These are phyloP conservation scores for Viridothelium virens DNA, from an alignment of 495 filamentous ascomycete species.

Conservation along the genomic window DNA sequence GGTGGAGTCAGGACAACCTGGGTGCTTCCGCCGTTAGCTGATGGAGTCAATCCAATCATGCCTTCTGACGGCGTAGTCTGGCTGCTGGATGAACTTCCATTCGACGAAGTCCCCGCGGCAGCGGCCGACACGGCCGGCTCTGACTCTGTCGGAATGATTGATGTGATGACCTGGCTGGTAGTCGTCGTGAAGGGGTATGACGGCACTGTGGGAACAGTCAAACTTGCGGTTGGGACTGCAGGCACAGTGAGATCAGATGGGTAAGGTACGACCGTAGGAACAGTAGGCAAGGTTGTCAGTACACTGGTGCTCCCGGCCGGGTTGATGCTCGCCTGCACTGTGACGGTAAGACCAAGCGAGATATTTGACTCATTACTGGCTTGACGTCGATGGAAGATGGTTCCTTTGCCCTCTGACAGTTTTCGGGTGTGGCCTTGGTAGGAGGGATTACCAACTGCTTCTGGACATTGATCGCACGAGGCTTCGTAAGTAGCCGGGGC, in stretches of 20 bases:
- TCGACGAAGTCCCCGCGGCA: background rate
- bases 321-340: background rate
- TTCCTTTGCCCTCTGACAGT: conserved; percentile 7
- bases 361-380: background rate
- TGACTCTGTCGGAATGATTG: background rate
- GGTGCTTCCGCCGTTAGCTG: background rate
- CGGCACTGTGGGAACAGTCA: conserved; percentile 2
- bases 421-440: background rate
- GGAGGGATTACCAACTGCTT: background rate
- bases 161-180: background rate
- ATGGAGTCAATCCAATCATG: conserved; percentile 7
- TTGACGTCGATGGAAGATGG: conserved; percentile 10
- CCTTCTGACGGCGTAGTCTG: background rate
- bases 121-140: background rate
- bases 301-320: background rate
- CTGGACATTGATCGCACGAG: background rate
- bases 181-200: conserved; percentile 1
- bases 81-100: background rate
- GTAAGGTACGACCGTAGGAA: background rate
- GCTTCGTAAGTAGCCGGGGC: background rate
- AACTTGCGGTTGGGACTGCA: conserved; percentile 8
- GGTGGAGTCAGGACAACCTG: conserved; percentile 5
- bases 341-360: background rate
- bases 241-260: background rate
- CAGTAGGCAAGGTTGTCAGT: background rate